Conservation (phyloP, 192 early-diverging fungal genomes). For the Coemansia sp. region DNA sequence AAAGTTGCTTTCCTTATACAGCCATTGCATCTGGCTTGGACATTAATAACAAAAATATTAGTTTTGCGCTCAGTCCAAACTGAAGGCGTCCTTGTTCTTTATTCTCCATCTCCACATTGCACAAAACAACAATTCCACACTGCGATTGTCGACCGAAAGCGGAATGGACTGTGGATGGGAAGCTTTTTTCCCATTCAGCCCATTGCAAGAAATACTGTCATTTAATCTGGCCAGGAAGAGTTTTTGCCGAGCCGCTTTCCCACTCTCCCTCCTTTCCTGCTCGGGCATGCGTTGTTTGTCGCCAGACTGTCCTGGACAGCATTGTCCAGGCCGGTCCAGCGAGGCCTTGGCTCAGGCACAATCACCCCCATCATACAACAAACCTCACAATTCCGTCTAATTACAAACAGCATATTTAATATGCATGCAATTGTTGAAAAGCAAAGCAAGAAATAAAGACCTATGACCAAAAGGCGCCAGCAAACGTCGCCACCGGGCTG, state of each 20-base stretch:
- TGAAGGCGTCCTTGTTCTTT: not conserved
- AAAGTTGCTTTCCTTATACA: not conserved
- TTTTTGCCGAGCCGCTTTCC: slow-evolving; percentile 4
- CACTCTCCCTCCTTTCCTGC: not conserved
- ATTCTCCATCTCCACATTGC: not conserved
- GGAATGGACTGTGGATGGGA: slow-evolving; percentile 2
- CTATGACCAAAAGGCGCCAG: slow-evolving; percentile 64
- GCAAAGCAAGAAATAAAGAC: not conserved
- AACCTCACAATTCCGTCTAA: not conserved
- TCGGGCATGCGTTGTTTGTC: not conserved
- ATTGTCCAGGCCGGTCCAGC: not conserved
- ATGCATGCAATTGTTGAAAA: not conserved
- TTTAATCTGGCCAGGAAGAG: not conserved
- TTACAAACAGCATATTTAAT: slow-evolving; percentile 4
- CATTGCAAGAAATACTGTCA: not conserved
- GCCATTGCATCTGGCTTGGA: not conserved
- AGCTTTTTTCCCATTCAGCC: not conserved
- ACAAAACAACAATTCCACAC: not conserved
- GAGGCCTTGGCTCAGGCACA: not conserved
- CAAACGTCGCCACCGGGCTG: slow-evolving; percentile 74
- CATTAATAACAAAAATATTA: not conserved
- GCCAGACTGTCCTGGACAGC: not conserved
- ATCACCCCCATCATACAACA: not conserved
- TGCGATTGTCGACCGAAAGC: not conserved
- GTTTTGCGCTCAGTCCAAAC: not conserved